Evolutionary conservation across 2,329 filamentous ascomycete species (phyloP).

Genomic region (Venturia nashicola): DNA sequence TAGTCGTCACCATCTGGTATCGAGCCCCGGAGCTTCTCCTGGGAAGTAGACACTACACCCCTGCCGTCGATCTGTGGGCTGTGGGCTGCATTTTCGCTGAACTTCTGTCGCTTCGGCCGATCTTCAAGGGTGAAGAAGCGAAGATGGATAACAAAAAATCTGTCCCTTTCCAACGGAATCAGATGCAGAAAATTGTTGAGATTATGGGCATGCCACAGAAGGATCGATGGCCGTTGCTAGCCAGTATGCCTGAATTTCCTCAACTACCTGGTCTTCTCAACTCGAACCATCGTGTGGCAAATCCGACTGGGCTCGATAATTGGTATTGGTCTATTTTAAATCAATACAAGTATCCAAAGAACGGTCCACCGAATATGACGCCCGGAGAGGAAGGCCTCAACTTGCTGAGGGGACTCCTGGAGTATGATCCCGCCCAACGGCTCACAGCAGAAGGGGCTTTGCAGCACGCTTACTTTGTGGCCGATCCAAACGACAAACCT

Average conservation of each 20-base stretch:
- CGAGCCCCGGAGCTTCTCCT: conserved; percentile 87
- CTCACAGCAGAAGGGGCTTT: conserved; percentile 80
- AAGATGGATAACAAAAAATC: conserved; percentile 99
- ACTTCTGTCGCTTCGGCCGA: conserved; percentile 75
- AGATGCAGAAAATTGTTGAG: conserved; percentile 98
- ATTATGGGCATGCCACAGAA: conserved; percentile 86
- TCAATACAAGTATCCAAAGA: conserved; percentile 32
- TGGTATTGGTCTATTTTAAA: conserved; percentile 40
- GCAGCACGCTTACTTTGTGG: conserved; percentile 77
- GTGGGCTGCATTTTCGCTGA: conserved; percentile 97
- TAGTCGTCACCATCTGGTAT: conserved; percentile 99
- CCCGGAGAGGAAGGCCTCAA: conserved; percentile 60
- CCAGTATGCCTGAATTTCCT: conserved; percentile 74
- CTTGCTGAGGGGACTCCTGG: conserved; percentile 68
- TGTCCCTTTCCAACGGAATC: conserved; percentile 91
- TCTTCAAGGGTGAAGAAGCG: conserved; percentile 97
- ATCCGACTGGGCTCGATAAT: conserved; percentile 54
- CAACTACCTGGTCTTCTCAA: conserved; percentile 47
- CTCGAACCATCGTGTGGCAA: conserved; percentile 36
- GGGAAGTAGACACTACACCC: conserved; percentile 90
- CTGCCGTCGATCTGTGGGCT: conserved; percentile 94
- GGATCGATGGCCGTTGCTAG: conserved; percentile 75
- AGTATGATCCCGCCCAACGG: conserved; percentile 85
- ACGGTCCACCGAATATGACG: conserved; percentile 19
- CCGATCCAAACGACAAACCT: conserved; percentile 45